Conservation (phyloP, 164 flowering plant genomes). For the Macadamia integrifolia region DNA sequence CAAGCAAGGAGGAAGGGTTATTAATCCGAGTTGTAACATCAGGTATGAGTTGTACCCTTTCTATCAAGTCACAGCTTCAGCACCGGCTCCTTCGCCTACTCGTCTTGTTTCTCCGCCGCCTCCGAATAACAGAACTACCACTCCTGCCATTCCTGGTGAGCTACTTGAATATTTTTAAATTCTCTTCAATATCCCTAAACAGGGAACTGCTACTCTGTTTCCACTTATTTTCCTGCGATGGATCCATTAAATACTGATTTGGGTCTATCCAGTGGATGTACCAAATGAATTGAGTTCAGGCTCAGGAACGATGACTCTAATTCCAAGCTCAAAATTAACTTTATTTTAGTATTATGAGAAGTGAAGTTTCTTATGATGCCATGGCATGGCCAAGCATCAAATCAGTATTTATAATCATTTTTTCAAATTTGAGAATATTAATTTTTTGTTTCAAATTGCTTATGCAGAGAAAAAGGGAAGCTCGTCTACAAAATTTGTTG, state of each 20-base stretch:
- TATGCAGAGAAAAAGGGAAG: neutral
- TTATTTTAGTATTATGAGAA: no score
- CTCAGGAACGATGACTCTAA: no score
- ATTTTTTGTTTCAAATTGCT: neutral
- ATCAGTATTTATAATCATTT: neutral
- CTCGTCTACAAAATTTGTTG: neutral
- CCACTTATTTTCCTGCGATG: neutral
- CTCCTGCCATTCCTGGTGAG: neutral
- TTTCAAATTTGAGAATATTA: neutral
- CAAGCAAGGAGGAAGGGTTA: neutral
- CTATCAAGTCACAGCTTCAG: neutral
- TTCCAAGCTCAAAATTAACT: no score
- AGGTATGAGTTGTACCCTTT: conserved; percentile 11
- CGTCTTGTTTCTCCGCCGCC: neutral
- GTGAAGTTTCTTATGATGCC: no score
- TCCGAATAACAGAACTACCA: neutral
- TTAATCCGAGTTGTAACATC: conserved; percentile 2
- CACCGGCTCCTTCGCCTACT: neutral
- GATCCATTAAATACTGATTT: no score
- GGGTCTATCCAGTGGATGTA: no score
- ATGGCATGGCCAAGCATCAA: neutral
- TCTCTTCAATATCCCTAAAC: neutral
- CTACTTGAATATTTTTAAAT: neutral
- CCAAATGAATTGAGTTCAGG: no score
- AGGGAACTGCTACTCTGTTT: neutral